phyloP scores from a whole-genome alignment of 2,329 filamentous ascomycete genomes.

The Allantophomopsis lycopodina region DNA sequence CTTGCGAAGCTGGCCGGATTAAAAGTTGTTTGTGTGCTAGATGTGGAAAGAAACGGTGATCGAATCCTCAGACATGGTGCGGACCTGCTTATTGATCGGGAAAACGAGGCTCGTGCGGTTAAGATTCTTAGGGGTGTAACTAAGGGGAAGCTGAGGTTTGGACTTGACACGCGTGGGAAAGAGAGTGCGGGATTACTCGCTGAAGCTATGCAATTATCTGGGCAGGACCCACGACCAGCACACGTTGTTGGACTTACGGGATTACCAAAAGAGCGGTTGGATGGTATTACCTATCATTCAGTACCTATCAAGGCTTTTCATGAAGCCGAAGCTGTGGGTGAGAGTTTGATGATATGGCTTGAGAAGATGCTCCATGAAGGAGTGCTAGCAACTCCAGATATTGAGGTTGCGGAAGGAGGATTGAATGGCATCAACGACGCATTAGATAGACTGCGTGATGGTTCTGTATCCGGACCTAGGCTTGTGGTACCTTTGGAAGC shows the following conservation, averaged over 20 bases:
- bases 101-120: conserved; percentile 50
- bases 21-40: conserved; percentile 50
- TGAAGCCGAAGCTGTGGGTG: conserved; percentile 47
- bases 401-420: conserved; percentile 50
- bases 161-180: conserved; percentile 51
- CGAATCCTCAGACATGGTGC: conserved; percentile 35
- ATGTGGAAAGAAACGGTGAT: conserved; percentile 51
- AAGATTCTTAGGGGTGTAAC: conserved; percentile 48
- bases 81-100: conserved; percentile 56
- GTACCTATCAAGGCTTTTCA: conserved; percentile 71
- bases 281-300: conserved; percentile 12
- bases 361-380: conserved; percentile 45
- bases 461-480: conserved; percentile 53
- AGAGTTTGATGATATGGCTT: conserved; percentile 50
- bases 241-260: conserved; percentile 59
- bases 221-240: conserved; percentile 13
- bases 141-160: conserved; percentile 45
- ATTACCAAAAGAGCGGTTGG: conserved; percentile 36
- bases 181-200: conserved; percentile 44
- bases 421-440: conserved; percentile 54
- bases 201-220: conserved; percentile 8
- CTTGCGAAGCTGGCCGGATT: conserved; percentile 54
- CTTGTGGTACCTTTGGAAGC: conserved; percentile 37
- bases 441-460: conserved; percentile 49
- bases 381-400: conserved; percentile 43